Conservation (phyloP, 257 asterid genomes). For the Thymus mandschuricus region DNA sequence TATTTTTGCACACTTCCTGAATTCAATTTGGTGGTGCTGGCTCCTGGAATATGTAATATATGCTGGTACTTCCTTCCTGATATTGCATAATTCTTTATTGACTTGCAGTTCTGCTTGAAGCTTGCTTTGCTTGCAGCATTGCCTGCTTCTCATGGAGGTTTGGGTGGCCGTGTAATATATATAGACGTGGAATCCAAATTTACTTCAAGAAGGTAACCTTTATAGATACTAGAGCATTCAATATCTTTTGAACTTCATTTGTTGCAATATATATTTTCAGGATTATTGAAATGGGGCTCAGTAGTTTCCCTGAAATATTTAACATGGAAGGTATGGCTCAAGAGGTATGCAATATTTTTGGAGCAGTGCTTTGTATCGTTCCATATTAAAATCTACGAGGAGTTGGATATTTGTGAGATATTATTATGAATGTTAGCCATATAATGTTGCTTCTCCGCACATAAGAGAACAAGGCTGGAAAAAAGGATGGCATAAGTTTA, state of each 20-base stretch:
- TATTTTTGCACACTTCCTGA: not conserved
- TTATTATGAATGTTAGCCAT: not conserved
- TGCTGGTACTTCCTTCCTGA: constrained; percentile 21
- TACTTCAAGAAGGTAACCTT: constrained; percentile 72
- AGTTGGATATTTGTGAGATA: constrained; percentile 22
- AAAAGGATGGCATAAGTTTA: not conserved
- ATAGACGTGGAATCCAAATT: constrained; percentile 91
- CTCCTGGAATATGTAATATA: constrained; percentile 9
- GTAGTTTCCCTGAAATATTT: constrained; percentile 83
- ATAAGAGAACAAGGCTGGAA: constrained; percentile 11
- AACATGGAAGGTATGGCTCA: constrained; percentile 69
- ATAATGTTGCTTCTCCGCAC: not conserved
- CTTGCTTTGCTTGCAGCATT: constrained; percentile 75
- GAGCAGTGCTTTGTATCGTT: constrained; percentile 18
- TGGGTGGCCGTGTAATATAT: constrained; percentile 76
- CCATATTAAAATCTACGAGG: constrained; percentile 20
- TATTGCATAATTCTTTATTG: constrained; percentile 17
- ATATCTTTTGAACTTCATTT: constrained; percentile 24
- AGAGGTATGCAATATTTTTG: constrained; percentile 50
- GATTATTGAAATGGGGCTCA: constrained; percentile 81
- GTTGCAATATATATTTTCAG: constrained; percentile 40
- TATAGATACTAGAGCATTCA: constrained; percentile 24
- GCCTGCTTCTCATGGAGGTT: constrained; percentile 77
- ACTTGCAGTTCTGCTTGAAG: constrained; percentile 79
- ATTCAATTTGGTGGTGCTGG: constrained; percentile 16